Conservation (phyloP, 306 rosid genomes). For the Comarum palustre region DNA sequence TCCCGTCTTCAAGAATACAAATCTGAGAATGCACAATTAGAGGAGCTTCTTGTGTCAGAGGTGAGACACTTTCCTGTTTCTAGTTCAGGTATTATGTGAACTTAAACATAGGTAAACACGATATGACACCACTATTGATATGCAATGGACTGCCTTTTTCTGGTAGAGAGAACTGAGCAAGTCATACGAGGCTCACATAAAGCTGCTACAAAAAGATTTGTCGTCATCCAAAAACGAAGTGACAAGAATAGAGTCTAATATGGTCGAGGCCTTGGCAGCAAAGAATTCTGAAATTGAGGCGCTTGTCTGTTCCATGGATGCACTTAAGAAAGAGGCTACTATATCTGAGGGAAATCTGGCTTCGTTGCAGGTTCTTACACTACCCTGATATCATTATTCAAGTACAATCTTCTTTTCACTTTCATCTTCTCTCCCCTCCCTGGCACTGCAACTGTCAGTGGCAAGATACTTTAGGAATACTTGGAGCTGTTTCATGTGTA, state of each 20-base stretch:
- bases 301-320: constrained; percentile 72
- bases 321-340: constrained; percentile 85
- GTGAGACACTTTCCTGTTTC: constrained; percentile 37
- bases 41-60: constrained; percentile 94
- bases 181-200: constrained; percentile 81
- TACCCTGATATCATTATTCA: constrained; percentile 14
- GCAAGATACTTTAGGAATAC: background rate
- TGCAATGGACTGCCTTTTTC: constrained; percentile 18
- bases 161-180: constrained; percentile 88
- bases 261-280: constrained; percentile 90
- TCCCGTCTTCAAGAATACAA: constrained; percentile 95
- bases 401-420: constrained; percentile 7
- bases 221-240: constrained; percentile 75
- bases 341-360: constrained; percentile 87
- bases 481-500: background rate
- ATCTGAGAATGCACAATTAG: constrained; percentile 94
- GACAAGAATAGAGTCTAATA: constrained; percentile 74
- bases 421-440: background rate
- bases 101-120: background rate
- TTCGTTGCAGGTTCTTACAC: constrained; percentile 70
- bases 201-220: constrained; percentile 70
- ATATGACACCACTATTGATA: background rate
- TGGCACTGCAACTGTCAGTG: background rate
- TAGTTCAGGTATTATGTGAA: constrained; percentile 21
- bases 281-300: constrained; percentile 92